Evolutionary conservation across 495 filamentous ascomycete genomes (phyloP).

Genomic region (Aspergillus carlsbadensis): DNA sequence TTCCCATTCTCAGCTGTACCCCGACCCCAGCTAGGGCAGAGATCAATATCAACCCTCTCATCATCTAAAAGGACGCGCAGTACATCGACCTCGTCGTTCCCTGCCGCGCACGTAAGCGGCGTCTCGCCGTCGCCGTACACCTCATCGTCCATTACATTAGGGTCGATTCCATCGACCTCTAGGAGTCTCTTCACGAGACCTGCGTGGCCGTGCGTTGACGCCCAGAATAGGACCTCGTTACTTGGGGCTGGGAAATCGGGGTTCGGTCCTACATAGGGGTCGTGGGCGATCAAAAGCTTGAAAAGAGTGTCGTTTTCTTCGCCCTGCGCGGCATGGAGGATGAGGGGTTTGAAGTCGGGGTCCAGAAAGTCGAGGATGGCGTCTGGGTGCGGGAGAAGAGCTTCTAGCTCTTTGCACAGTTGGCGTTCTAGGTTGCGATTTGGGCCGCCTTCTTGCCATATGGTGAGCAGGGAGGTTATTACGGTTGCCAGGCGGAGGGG

Average conservation of each 20-base stretch:
- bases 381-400: background rate
- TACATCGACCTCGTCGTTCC: background rate
- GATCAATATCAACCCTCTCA: background rate
- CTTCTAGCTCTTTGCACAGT: background rate
- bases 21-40: no score
- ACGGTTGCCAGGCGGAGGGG: background rate
- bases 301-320: background rate
- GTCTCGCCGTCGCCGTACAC: background rate
- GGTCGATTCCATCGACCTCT: background rate
- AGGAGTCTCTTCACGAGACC: background rate
- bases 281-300: background rate
- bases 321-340: background rate
- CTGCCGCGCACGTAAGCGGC: background rate
- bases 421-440: background rate
- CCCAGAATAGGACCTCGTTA: background rate
- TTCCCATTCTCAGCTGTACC: background rate
- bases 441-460: background rate
- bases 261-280: background rate
- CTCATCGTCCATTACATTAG: background rate
- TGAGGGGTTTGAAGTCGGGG: background rate
- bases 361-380: background rate
- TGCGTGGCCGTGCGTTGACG: background rate
- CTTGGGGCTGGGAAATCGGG: background rate
- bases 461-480: background rate
- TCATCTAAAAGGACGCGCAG: background rate